Evolutionary conservation across 2,329 filamentous ascomycete species (phyloP), one percentile per base, ranked within the genome.

Genomic region (Calonectria hawksworthii): DNA sequence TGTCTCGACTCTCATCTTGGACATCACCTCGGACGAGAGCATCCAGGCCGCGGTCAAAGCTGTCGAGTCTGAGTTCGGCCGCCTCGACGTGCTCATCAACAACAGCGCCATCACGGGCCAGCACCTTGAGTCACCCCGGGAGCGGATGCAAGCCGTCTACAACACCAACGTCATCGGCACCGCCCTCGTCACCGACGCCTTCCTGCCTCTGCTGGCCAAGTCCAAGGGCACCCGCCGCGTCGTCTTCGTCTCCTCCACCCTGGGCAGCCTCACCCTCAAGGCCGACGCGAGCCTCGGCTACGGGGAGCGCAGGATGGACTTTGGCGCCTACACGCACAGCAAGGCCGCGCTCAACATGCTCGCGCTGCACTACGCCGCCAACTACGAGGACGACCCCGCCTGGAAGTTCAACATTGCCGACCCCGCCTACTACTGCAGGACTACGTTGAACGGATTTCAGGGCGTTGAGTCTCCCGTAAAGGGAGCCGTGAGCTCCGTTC

Each of bases 291-390:
- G 21, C 21, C 54, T 54, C 21, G 36, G 36, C 7, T 51, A 61
- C 30, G 47, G 50, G 32, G n/a, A 34, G 21, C 54, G 71, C 21
- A 44, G 16, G 23, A 23, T 11, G 34, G 65, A 74, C 47, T 74
- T 52, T 47, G 70, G 74, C 23, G 50, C 47, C 30, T 78, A 77
- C 59, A 74, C 64, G 5, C 74, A 75, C 61, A 80, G 71, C 70
- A 79, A 78, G 65, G 68, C 75, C 18, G 70, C 72, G 13, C 72
- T 79, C 32, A 77, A 79, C 50, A 80, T 79, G 68, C 63, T 79
- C 26, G 70, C 56, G 18, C 69, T 79, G 23, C 72, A 77, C 64
- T 76, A 75, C 26, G 68, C 78, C 23, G 32, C 50, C 63, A 66
- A 50, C 21, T 74, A 72, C 32, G 72, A 78, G 44, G 51, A 71